Evolutionary conservation across 805 yeast species (phyloP).

Genomic region (Saturnispora hagleri): DNA sequence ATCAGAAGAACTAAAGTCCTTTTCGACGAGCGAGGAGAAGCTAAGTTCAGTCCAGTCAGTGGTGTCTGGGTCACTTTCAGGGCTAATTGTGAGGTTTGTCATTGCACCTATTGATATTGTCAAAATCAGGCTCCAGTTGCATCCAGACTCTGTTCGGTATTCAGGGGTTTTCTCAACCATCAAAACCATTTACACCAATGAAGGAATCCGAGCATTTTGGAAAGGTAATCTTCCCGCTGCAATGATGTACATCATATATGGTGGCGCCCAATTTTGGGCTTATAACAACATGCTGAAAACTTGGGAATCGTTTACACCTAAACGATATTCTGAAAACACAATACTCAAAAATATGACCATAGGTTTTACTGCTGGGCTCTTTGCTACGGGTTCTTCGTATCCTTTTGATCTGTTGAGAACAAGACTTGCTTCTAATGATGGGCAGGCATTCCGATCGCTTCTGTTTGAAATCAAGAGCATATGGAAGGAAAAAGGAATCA

Average conservation of each 20-base stretch:
- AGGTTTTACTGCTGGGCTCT: slow-evolving; percentile 71
- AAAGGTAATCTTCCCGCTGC: slow-evolving; percentile 94
- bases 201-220: slow-evolving; percentile 69
- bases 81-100: slow-evolving; percentile 42
- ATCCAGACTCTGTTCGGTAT: slow-evolving; percentile 27
- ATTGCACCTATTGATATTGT: slow-evolving; percentile 73
- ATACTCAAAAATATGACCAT: slow-evolving; percentile 30
- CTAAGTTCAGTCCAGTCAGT: slow-evolving; percentile 32
- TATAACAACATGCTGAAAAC: slow-evolving; percentile 35
- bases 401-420: slow-evolving; percentile 91
- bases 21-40: slow-evolving; percentile 14
- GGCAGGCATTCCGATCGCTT: slow-evolving; percentile 28
- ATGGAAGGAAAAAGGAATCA: slow-evolving; percentile 27
- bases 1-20: slow-evolving; percentile 3
- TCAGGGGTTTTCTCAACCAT: slow-evolving; percentile 32
- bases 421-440: slow-evolving; percentile 60
- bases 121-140: slow-evolving; percentile 67
- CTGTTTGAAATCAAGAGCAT: slow-evolving; percentile 29
- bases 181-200: slow-evolving; percentile 40
- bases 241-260: slow-evolving; percentile 73
- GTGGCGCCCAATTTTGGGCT: slow-evolving; percentile 74
- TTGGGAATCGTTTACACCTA: slow-evolving; percentile 3
- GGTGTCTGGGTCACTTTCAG: slow-evolving; percentile 65
- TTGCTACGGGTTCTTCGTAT: slow-evolving; percentile 67
- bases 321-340: slow-evolving; percentile 23